These are phyloP conservation scores for Phytophthora brassicae DNA, from an alignment of 352 stramenopile genomes.

Conservation along the genomic window DNA sequence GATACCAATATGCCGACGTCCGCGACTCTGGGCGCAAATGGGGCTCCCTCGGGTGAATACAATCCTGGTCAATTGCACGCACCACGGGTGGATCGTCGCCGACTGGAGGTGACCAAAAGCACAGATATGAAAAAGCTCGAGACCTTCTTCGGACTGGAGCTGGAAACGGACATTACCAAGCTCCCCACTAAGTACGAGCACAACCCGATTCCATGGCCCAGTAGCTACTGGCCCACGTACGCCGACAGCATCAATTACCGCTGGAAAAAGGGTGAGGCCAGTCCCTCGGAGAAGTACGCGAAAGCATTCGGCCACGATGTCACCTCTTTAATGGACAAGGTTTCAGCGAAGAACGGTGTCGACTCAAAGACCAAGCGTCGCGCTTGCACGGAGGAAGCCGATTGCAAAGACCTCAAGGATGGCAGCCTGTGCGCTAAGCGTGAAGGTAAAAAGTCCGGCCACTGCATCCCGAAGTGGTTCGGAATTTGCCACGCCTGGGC, in stretches of 20 bases:
- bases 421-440: conserved; percentile 49
- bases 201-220: conserved; percentile 58
- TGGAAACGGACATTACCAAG: conserved; percentile 56
- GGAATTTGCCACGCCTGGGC: conserved; percentile 68
- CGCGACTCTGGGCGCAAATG: conserved; percentile 22
- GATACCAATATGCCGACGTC: conserved; percentile 14
- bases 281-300: conserved; percentile 57
- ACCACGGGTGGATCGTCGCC: conserved; percentile 8
- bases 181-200: conserved; percentile 44
- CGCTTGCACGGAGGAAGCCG: conserved; percentile 29
- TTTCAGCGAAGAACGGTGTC: conserved; percentile 51
- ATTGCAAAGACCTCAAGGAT: conserved; percentile 41
- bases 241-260: conserved; percentile 65
- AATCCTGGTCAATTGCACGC: conserved; percentile 16
- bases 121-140: conserved; percentile 55
- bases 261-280: conserved; percentile 40
- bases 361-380: conserved; percentile 38
- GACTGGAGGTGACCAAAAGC: conserved; percentile 42
- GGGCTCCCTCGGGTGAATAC: conserved; percentile 9
- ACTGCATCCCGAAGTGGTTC: conserved; percentile 64
- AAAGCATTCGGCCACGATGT: conserved; percentile 47
- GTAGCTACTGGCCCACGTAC: conserved; percentile 71
- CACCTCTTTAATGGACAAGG: conserved; percentile 40
- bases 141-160: conserved; percentile 44
- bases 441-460: conserved; percentile 23